Evolutionary conservation across 2,329 filamentous ascomycete species (phyloP).

Genomic region (Neospermospora avenae): DNA sequence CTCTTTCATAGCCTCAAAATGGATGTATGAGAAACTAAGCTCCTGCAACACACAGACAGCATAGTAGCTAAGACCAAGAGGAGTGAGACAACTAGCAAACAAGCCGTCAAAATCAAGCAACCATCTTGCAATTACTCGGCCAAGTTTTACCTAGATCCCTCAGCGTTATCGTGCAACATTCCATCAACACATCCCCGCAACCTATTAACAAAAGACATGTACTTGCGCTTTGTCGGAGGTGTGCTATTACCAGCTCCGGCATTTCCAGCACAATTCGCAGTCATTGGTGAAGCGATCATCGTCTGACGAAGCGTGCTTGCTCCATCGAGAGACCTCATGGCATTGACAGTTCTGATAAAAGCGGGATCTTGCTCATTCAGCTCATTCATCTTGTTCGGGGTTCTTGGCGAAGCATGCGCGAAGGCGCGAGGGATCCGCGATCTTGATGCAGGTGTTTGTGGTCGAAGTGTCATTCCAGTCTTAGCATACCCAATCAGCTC

Average conservation of each 20-base stretch:
- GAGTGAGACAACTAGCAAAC: too few species aligned
- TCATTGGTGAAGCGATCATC: not conserved
- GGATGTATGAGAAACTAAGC: too few species aligned
- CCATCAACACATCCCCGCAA: constrained; percentile 3
- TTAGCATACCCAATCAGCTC: not conserved
- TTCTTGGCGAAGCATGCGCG: not conserved
- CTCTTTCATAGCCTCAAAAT: too few species aligned
- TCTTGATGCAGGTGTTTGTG: not conserved
- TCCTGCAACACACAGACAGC: too few species aligned
- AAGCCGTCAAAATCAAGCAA: not conserved
- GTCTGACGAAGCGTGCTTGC: not conserved
- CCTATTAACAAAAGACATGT: constrained; percentile 11
- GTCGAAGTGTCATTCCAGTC: not conserved
- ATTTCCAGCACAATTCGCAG: not conserved
- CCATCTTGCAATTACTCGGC: not conserved
- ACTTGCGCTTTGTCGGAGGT: constrained; percentile 4
- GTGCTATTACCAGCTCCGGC: not conserved
- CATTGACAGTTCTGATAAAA: constrained; percentile 20
- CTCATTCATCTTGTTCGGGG: constrained; percentile 24
- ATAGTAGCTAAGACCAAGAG: too few species aligned
- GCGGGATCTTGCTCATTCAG: constrained; percentile 27
- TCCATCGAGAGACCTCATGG: constrained; percentile 11
- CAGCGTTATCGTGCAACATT: not conserved
- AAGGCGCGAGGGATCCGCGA: not conserved
- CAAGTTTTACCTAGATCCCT: too few species aligned